phyloP scores from a whole-genome alignment of 306 rosid genomes.

The Pyrus communis region DNA sequence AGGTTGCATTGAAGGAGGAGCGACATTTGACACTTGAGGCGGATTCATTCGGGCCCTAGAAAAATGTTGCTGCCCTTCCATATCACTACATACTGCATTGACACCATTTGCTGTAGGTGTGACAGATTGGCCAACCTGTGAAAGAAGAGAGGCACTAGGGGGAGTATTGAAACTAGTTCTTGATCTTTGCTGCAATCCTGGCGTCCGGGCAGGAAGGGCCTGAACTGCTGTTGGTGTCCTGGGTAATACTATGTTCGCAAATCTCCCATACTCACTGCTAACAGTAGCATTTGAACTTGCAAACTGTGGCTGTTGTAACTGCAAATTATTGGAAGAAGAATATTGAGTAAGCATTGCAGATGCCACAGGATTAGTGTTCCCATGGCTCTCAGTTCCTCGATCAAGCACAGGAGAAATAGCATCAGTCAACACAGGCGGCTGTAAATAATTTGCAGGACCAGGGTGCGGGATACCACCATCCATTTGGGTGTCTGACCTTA shows the following conservation, averaged over 20 bases:
- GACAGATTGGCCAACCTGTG: conserved; percentile 36
- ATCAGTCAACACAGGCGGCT: conserved; percentile 27
- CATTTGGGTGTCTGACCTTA: conserved; percentile 28
- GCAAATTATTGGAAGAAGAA: conserved; percentile 30
- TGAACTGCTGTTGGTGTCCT: conserved; percentile 69
- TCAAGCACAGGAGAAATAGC: conserved; percentile 35
- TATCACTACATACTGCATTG: conserved; percentile 33
- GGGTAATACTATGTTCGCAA: conserved; percentile 23
- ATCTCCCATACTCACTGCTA: conserved; percentile 49
- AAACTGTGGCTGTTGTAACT: conserved; percentile 28
- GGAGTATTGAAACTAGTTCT: conserved; percentile 37
- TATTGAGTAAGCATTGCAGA: conserved; percentile 37
- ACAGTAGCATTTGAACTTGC: conserved; percentile 14
- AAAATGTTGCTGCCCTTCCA: conserved; percentile 57
- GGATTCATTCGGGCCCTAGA: conserved; percentile 34
- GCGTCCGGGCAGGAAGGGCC: conserved; percentile 67
- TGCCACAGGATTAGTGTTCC: conserved; percentile 19
- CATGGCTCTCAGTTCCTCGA: conserved; percentile 41
- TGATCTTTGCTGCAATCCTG: conserved; percentile 36
- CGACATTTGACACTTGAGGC: conserved; percentile 37
- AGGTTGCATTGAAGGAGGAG: conserved; percentile 33
- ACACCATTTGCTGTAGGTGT: conserved; percentile 25
- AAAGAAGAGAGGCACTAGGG: conserved; percentile 30
- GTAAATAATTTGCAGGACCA: conserved; percentile 10
- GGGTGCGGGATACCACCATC: conserved; percentile 20